phyloP scores from a whole-genome alignment of 2,329 filamentous ascomycete genomes.

The Colletotrichum aenigma region DNA sequence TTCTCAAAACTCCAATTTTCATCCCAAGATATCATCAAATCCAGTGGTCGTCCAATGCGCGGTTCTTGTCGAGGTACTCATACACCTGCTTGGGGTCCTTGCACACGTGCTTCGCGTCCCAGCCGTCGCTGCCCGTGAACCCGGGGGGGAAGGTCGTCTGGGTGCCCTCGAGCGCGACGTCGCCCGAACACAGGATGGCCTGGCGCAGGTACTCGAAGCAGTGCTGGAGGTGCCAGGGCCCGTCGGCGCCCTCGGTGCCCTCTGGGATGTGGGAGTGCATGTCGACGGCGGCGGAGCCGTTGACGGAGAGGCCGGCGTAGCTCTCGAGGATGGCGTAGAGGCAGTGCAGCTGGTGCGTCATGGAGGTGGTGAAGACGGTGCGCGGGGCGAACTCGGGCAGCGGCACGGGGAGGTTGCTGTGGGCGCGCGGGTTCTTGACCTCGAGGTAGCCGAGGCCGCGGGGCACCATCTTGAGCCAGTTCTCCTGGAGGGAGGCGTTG shows the following conservation, averaged over 20 bases:
- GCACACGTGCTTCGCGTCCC: constrained; percentile 47
- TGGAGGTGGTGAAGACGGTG: constrained; percentile 44
- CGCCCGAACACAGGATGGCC: constrained; percentile 36
- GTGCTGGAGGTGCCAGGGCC: constrained; percentile 39
- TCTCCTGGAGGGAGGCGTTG: constrained; percentile 29
- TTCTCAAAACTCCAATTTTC: neutral
- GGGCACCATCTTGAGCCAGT: constrained; percentile 44
- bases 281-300: constrained; percentile 10
- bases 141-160: constrained; percentile 42
- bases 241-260: constrained; percentile 13
- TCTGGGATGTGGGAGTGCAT: constrained; percentile 27
- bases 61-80: constrained; percentile 35
- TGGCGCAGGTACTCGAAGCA: constrained; percentile 43
- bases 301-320: constrained; percentile 25
- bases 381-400: constrained; percentile 34
- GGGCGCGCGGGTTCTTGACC: constrained; percentile 34
- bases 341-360: constrained; percentile 50
- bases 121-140: constrained; percentile 43
- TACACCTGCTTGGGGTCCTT: constrained; percentile 40
- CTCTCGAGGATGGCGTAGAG: constrained; percentile 40
- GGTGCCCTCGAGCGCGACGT: constrained; percentile 38
- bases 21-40: constrained; percentile 29
- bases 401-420: constrained; percentile 40
- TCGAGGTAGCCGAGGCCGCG: constrained; percentile 44
- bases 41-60: constrained; percentile 38